Conservation (phyloP, 176 grass and related monocot genomes). For the Coix lacrymajobi region DNA sequence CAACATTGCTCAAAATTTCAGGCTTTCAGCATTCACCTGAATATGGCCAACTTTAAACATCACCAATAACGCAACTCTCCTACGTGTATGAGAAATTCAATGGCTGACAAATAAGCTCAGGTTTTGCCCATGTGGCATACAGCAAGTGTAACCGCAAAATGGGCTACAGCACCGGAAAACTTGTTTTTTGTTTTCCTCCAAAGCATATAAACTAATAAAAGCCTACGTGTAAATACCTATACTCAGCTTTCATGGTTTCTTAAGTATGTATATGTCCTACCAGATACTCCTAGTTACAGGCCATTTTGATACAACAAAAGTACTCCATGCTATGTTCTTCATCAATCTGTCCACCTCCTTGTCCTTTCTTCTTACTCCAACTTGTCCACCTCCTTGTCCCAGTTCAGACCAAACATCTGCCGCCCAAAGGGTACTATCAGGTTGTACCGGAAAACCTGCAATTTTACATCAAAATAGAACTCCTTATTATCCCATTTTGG, state of each 20-base stretch:
- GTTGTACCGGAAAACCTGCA: conserved; percentile 86
- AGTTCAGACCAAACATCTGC: conserved; percentile 87
- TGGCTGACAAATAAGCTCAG: neutral
- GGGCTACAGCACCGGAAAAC: neutral
- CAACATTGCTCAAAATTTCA: neutral
- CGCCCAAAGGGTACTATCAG: conserved; percentile 80
- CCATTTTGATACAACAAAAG: conserved; percentile 20
- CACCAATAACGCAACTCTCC: neutral
- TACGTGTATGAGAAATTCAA: neutral
- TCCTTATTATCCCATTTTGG: neutral
- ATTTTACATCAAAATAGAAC: conserved; percentile 3
- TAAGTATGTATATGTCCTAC: neutral
- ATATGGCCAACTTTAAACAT: neutral
- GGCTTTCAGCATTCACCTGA: neutral
- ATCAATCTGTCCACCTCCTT: neutral
- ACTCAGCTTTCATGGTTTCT: neutral
- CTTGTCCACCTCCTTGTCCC: conserved; percentile 82
- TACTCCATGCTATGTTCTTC: neutral
- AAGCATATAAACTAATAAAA: neutral
- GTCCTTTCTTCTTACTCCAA: conserved; percentile 28
- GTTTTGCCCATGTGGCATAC: neutral
- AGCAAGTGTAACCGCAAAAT: neutral
- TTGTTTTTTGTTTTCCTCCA: neutral
- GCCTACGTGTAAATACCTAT: neutral
- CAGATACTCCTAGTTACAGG: conserved; percentile 10